A percentile compares a stretch with the other conserved stretches of the same genome.
These are phyloP conservation scores for Ailanthus altissimus DNA, from an alignment of 345 rosid species.

Conservation along the genomic window DNA sequence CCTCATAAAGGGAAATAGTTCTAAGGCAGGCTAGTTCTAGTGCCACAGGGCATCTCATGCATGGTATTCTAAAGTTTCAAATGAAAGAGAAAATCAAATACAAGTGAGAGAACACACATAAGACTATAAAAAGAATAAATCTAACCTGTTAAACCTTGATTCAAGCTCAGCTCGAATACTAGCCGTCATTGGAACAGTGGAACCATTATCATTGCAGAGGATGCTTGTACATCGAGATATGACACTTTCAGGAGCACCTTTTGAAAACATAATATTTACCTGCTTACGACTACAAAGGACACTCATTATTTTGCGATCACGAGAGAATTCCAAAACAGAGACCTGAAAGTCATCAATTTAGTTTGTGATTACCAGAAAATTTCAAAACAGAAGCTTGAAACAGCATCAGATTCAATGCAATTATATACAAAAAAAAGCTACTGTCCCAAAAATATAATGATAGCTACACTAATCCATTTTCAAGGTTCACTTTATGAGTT, in stretches of 20 bases:
- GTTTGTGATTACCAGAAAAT: conserved; percentile 88
- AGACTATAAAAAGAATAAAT: not conserved
- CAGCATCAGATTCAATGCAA: conserved; percentile 24
- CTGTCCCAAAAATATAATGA: conserved; percentile 1
- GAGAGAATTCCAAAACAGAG: conserved; percentile 88
- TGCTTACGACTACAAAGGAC: conserved; percentile 83
- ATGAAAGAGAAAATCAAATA: not conserved
- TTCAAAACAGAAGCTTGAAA: conserved; percentile 77
- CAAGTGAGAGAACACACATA: not conserved
- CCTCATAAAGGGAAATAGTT: not conserved
- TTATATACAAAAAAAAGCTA: conserved; percentile 21
- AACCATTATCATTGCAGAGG: conserved; percentile 85
- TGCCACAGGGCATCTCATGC: not conserved
- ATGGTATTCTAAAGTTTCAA: not conserved
- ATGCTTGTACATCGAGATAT: conserved; percentile 78
- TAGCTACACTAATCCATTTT: not conserved
- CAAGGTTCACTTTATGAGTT: conserved; percentile 3
- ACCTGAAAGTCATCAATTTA: conserved; percentile 67
- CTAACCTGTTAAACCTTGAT: conserved; percentile 78
- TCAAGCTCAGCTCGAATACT: conserved; percentile 70
- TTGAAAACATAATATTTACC: conserved; percentile 72
- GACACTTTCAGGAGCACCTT: conserved; percentile 98
- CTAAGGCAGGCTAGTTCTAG: not conserved
- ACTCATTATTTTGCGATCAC: conserved; percentile 99
- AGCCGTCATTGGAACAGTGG: conserved; percentile 73